Conservation (phyloP, 129 eudicot genomes). For the Scalesia atractyloides region DNA sequence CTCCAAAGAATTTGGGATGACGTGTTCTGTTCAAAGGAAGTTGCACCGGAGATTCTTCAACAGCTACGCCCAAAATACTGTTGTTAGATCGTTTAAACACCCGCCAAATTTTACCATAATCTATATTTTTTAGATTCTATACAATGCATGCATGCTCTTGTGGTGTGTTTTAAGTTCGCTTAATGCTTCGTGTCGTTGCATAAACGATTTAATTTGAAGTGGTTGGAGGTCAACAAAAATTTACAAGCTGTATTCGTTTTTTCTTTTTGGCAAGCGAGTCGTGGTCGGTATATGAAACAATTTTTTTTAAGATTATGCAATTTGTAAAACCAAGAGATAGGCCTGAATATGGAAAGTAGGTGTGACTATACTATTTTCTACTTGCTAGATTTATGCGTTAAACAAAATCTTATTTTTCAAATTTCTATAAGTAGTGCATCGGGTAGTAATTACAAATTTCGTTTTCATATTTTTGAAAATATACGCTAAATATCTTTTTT, state of each 20-base stretch:
- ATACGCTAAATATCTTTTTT: too few relatives aligned
- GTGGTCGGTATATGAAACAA: not conserved
- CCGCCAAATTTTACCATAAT: not conserved
- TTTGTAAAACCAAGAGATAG: too few relatives aligned
- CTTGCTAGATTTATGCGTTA: too few relatives aligned
- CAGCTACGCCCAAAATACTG: constrained; percentile 60
- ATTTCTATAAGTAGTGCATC: too few relatives aligned
- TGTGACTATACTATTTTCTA: too few relatives aligned
- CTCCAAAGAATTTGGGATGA: constrained; percentile 65
- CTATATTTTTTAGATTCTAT: not conserved
- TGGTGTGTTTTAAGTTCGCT: constrained; percentile 11
- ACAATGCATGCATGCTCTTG: not conserved
- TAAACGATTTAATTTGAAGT: not conserved
- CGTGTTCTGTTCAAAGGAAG: constrained; percentile 51
- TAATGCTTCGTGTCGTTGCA: not conserved
- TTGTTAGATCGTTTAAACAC: not conserved
- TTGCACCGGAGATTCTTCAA: constrained; percentile 45
- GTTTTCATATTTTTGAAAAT: too few relatives aligned
- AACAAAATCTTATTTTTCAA: too few relatives aligned
- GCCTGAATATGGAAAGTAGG: too few relatives aligned
- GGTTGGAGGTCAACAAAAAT: not conserved
- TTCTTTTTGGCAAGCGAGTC: not conserved
- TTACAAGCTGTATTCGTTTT: not conserved
- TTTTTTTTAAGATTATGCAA: too few relatives aligned
- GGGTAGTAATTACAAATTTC: too few relatives aligned